phyloP scores from a whole-genome alignment of 1,284 basidiomycete genomes.

The Sporisorium graminicola region DNA sequence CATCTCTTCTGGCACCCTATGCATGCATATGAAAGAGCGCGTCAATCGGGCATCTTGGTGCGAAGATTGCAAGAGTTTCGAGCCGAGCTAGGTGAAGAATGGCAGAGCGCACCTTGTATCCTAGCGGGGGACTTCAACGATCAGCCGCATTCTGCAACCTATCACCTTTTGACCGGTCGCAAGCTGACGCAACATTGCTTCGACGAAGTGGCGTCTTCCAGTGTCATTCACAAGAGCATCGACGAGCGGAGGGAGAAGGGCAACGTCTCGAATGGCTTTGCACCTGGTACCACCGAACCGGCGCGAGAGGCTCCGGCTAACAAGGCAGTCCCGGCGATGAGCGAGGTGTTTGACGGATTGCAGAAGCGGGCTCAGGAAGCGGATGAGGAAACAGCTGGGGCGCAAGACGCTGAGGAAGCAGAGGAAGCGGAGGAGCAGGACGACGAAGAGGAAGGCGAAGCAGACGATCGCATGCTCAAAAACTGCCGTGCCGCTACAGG shows the following conservation, averaged over 20 bases:
- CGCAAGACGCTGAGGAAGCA: constrained; percentile 15
- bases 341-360: constrained; percentile 41
- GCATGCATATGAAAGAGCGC: constrained; percentile 81
- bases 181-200: constrained; percentile 71
- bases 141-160: constrained; percentile 84
- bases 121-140: constrained; percentile 95
- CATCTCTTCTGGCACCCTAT: constrained; percentile 94
- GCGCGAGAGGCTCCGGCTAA: constrained; percentile 46
- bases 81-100: constrained; percentile 70
- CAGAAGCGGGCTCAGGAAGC: constrained; percentile 12
- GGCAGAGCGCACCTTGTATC: constrained; percentile 79
- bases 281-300: constrained; percentile 56
- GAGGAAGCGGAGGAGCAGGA: constrained; percentile 25
- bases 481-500: constrained; percentile 78
- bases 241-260: constrained; percentile 72
- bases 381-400: constrained; percentile 33
- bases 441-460: constrained; percentile 31
- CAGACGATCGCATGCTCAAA: constrained; percentile 77
- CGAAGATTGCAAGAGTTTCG: constrained; percentile 77
- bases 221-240: constrained; percentile 84
- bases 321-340: constrained; percentile 67
- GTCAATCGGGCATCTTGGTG: constrained; percentile 76
- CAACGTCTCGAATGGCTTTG: constrained; percentile 40
- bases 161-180: constrained; percentile 79
- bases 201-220: constrained; percentile 76